Evolutionary conservation across 352 stramenopile genomes (phyloP).

Genomic region (Globisporangium emineosum): DNA sequence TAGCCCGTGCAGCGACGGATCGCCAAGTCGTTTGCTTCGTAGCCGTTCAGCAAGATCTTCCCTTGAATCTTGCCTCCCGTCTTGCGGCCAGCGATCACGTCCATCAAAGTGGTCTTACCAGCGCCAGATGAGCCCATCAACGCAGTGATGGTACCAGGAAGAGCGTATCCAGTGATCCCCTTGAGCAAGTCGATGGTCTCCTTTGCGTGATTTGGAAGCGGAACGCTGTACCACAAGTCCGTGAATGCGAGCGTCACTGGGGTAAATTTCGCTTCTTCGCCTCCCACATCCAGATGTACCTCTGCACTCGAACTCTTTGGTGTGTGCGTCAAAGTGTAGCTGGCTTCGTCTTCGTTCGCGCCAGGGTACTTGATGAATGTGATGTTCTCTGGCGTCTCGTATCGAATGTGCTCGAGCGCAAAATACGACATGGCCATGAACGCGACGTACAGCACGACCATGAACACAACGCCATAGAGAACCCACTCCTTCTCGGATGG

Average conservation of each 20-base stretch:
- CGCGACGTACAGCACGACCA: slow-evolving; percentile 25
- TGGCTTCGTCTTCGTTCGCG: slow-evolving; percentile 14
- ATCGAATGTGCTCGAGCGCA: slow-evolving; percentile 27
- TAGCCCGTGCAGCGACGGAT: slow-evolving; percentile 41
- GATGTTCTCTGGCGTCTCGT: slow-evolving; percentile 22
- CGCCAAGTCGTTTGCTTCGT: slow-evolving; percentile 49
- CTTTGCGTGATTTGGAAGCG: slow-evolving; percentile 22
- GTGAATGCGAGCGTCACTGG: slow-evolving; percentile 46
- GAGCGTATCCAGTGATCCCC: slow-evolving; percentile 44
- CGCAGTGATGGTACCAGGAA: slow-evolving; percentile 56
- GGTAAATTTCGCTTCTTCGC: slow-evolving; percentile 24
- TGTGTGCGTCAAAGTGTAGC: slow-evolving; percentile 1
- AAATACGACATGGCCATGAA: slow-evolving; percentile 30
- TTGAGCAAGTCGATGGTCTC: slow-evolving; percentile 54
- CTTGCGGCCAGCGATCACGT: slow-evolving; percentile 94
- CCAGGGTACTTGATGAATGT: too few species aligned
- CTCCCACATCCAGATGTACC: too few species aligned
- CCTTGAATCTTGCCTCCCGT: slow-evolving; percentile 82
- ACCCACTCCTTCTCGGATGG: slow-evolving; percentile 27
- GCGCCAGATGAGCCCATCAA: slow-evolving; percentile 76
- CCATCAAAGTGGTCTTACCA: slow-evolving; percentile 94
- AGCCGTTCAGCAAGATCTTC: slow-evolving; percentile 88
- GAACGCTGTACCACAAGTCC: slow-evolving; percentile 45
- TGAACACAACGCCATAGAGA: slow-evolving; percentile 22
- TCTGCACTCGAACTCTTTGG: too few species aligned